Conservation (phyloP, 768 basidiomycete genomes). For the Podaxis mareebaensis region DNA sequence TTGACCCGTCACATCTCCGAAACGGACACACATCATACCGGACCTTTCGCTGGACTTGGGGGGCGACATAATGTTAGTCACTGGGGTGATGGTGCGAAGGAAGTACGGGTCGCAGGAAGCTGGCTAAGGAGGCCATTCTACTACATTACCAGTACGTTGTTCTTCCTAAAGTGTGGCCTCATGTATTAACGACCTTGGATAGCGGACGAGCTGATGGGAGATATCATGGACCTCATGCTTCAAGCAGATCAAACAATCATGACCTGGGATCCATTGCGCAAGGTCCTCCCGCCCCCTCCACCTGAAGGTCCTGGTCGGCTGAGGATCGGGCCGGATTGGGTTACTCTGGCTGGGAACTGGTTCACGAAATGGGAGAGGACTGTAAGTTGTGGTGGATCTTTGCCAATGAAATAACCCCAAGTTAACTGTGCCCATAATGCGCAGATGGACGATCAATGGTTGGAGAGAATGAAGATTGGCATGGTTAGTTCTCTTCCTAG, state of each 20-base stretch:
- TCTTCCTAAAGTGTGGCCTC: not conserved
- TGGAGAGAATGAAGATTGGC: slow-evolving; percentile 34
- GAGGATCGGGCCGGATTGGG: slow-evolving; percentile 40
- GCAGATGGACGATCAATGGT: slow-evolving; percentile 37
- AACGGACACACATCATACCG: slow-evolving; percentile 38
- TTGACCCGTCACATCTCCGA: slow-evolving; percentile 40
- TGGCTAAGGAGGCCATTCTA: slow-evolving; percentile 38
- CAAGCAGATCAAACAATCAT: slow-evolving; percentile 39
- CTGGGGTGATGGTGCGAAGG: slow-evolving; percentile 43
- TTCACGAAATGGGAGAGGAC: slow-evolving; percentile 42
- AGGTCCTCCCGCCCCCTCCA: slow-evolving; percentile 37
- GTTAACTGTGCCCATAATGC: not conserved
- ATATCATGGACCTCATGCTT: slow-evolving; percentile 38
- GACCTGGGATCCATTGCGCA: slow-evolving; percentile 39
- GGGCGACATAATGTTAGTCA: slow-evolving; percentile 38
- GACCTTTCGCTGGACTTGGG: slow-evolving; percentile 37
- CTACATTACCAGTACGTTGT: slow-evolving; percentile 33
- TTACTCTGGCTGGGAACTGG: slow-evolving; percentile 38
- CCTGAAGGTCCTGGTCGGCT: slow-evolving; percentile 35
- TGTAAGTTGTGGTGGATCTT: slow-evolving; percentile 21
- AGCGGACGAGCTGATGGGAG: slow-evolving; percentile 38
- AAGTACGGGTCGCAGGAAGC: slow-evolving; percentile 35
- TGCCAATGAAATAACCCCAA: not conserved
- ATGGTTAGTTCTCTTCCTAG: slow-evolving; percentile 27
- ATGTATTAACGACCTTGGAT: not conserved